Percentiles rank a stretch among this genome's conserved stretches.
phyloP scores from a whole-genome alignment of 805 yeast genomes.

The Scheffersomyces spartinae region DNA sequence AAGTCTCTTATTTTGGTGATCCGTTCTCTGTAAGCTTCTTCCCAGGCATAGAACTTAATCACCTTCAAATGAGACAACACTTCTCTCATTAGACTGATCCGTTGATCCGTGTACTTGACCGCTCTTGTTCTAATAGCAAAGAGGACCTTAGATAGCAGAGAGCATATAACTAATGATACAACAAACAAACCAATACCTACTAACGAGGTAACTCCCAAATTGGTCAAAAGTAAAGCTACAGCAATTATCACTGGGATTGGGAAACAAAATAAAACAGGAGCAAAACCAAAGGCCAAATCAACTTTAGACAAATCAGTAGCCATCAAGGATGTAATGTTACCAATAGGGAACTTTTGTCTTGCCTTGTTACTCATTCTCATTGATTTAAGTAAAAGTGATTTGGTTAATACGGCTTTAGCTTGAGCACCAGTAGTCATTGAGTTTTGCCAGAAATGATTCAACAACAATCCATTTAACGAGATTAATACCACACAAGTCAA shows the following conservation, averaged over 20 bases:
- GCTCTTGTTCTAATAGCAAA: constrained; percentile 23
- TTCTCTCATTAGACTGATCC: constrained; percentile 32
- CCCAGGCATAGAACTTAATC: constrained; percentile 38
- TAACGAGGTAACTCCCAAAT: constrained; percentile 28
- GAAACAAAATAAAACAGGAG: constrained; percentile 29
- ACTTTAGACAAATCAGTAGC: constrained; percentile 32
- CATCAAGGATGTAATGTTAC: constrained; percentile 29
- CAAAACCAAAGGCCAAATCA: constrained; percentile 33
- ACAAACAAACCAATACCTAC: constrained; percentile 31
- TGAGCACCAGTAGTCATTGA: constrained; percentile 34
- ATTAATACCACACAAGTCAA: not conserved
- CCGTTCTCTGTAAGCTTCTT: constrained; percentile 25
- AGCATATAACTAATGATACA: constrained; percentile 21
- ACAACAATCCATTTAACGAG: constrained; percentile 23
- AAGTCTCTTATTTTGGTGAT: constrained; percentile 23
- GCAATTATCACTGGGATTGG: constrained; percentile 32
- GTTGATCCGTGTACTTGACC: constrained; percentile 27
- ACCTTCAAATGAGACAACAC: constrained; percentile 28
- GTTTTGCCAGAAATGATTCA: constrained; percentile 31
- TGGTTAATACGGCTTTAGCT: constrained; percentile 27
- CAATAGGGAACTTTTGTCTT: constrained; percentile 23
- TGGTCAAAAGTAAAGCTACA: constrained; percentile 20
- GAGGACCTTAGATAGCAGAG: constrained; percentile 21
- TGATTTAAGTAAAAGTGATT: constrained; percentile 25
- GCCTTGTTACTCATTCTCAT: constrained; percentile 24